A percentile compares a stretch with the other conserved stretches of the same genome.
Evolutionary conservation across 352 stramenopile genomes (phyloP).

Genomic region (Blastocystis sp.): DNA sequence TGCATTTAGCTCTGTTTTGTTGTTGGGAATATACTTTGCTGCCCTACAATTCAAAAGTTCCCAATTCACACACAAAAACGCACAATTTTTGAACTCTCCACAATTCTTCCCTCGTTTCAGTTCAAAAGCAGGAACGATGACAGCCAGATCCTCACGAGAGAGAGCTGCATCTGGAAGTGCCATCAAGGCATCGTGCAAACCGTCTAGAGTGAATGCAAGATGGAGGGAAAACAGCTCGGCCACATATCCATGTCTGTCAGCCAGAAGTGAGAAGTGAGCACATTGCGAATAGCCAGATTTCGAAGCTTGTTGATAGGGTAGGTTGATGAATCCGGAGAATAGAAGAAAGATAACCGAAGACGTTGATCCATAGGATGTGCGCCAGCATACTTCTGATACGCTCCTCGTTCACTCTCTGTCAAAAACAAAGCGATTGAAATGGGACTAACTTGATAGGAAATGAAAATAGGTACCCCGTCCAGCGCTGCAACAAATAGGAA

Average conservation of each 20-base stretch:
- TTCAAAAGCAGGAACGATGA: slow-evolving; percentile 58
- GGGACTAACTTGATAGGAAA: neutral
- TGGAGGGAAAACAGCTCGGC: slow-evolving; percentile 16
- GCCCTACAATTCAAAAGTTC: neutral
- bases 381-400: neutral
- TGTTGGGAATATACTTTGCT: neutral
- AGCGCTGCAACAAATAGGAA: neutral
- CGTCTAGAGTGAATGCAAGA: neutral
- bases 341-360: neutral
- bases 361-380: neutral
- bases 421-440: slow-evolving; percentile 19
- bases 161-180: neutral
- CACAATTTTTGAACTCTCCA: neutral
- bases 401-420: neutral
- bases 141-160: neutral
- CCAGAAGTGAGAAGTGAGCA: slow-evolving; percentile 51
- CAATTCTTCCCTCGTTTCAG: neutral
- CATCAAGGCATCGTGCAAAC: neutral
- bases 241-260: slow-evolving; percentile 64
- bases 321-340: neutral
- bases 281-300: slow-evolving; percentile 53
- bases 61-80: neutral
- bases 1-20: neutral
- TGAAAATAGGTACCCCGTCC: neutral
- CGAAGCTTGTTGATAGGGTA: slow-evolving; percentile 62